Conservation (phyloP, 805 yeast genomes). For the Torulaspora indica region DNA sequence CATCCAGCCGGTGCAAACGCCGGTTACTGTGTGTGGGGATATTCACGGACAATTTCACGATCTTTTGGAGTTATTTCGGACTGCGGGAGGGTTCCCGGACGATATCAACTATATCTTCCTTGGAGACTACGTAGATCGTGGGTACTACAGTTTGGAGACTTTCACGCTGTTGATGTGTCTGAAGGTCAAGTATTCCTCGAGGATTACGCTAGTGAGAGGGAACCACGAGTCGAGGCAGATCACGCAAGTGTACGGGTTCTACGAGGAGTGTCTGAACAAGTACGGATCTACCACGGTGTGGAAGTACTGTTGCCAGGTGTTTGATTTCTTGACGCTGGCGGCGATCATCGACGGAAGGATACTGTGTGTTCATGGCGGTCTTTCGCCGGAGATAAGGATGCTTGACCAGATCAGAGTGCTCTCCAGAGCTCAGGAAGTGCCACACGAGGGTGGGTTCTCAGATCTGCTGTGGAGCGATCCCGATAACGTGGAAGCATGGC, state of each 20-base stretch:
- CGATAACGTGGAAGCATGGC: slow-evolving; percentile 97
- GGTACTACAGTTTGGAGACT: slow-evolving; percentile 92
- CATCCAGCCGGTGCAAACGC: slow-evolving; percentile 88
- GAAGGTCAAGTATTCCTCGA: slow-evolving; percentile 79
- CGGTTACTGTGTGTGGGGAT: slow-evolving; percentile 95
- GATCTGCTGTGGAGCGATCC: slow-evolving; percentile 98
- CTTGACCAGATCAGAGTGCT: slow-evolving; percentile 92
- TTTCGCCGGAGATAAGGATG: slow-evolving; percentile 96
- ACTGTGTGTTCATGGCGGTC: slow-evolving; percentile 94
- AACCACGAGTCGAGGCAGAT: slow-evolving; percentile 96
- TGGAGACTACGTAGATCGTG: slow-evolving; percentile 97
- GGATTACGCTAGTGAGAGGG: slow-evolving; percentile 91
- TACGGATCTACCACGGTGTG: slow-evolving; percentile 93
- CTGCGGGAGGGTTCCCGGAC: slow-evolving; percentile 88
- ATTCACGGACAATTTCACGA: slow-evolving; percentile 98
- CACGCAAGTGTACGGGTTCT: slow-evolving; percentile 97
- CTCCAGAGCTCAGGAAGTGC: slow-evolving; percentile 95
- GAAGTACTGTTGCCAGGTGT: slow-evolving; percentile 95
- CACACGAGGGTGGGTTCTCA: slow-evolving; percentile 98
- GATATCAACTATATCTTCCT: slow-evolving; percentile 77
- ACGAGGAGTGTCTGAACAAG: slow-evolving; percentile 89
- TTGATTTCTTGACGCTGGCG: slow-evolving; percentile 88
- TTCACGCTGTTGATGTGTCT: slow-evolving; percentile 90
- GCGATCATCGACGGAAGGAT: slow-evolving; percentile 95
- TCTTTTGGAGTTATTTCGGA: slow-evolving; percentile 79